Conservation (phyloP, 441 rosid genomes). For the Codiaeum variegatum region DNA sequence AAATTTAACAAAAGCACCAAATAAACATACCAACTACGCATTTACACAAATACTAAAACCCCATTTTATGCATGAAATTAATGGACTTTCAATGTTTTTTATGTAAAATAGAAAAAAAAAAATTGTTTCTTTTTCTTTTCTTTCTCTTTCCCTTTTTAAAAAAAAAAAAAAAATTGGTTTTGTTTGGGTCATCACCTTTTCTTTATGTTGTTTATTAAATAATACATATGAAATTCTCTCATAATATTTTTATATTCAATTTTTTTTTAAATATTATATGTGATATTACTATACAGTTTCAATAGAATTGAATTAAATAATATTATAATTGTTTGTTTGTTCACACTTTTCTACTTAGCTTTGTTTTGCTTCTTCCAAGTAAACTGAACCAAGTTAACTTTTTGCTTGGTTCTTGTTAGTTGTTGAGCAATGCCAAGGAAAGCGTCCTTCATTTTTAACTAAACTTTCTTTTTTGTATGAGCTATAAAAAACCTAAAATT, state of each 20-base stretch:
- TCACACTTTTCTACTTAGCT: neutral
- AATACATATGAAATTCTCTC: neutral
- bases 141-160: neutral
- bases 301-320: neutral
- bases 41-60: neutral
- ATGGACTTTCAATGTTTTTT: constrained; percentile 6
- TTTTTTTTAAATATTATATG: no score
- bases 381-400: constrained; percentile 7
- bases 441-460: neutral
- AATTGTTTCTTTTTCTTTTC: neutral
- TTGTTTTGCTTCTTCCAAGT: neutral
- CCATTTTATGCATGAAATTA: constrained; percentile 29
- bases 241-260: neutral
- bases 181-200: constrained; percentile 24
- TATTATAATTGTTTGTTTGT: neutral
- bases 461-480: neutral
- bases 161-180: no score
- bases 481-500: neutral
- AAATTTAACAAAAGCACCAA: constrained; percentile 15
- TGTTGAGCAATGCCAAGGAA: constrained; percentile 5
- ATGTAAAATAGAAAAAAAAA: no score
- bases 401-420: neutral
- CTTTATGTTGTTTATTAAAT: neutral
- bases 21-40: constrained; percentile 12
- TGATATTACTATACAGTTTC: neutral